These are phyloP conservation scores for Urochloa ruziziensis DNA, from an alignment of 176 grass and related monocot genomes.

Conservation along the genomic window DNA sequence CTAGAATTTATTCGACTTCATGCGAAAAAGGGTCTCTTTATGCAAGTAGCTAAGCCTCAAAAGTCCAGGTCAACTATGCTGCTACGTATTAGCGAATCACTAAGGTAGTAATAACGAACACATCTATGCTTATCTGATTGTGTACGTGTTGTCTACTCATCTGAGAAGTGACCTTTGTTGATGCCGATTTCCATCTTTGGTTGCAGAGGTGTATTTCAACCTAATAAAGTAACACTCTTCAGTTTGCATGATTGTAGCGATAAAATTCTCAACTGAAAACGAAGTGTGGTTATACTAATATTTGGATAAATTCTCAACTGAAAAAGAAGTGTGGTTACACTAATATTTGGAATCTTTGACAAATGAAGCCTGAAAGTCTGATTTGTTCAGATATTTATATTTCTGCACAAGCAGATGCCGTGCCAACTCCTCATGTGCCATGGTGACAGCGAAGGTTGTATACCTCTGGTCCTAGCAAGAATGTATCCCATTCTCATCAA, in stretches of 20 bases:
- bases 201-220: neutral
- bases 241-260: neutral
- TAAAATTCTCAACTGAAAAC: neutral
- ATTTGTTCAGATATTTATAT: neutral
- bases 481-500: no score
- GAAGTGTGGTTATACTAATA: neutral
- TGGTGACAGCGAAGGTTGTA: neutral
- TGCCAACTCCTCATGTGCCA: neutral
- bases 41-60: neutral
- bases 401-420: neutral
- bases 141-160: neutral
- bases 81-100: no score
- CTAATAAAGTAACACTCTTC: neutral
- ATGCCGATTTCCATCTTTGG: neutral
- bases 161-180: neutral
- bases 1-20: neutral
- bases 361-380: neutral
- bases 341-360: neutral
- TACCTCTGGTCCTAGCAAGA: neutral
- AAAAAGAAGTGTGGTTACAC: neutral
- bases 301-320: no score
- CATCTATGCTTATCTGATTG: neutral
- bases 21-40: neutral
- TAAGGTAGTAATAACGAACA: no score
- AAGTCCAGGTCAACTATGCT: constrained; percentile 14